Percentiles rank a stretch among this genome's conserved stretches.
phyloP scores from a whole-genome alignment of 768 basidiomycete genomes.

The Inosperma sp. region DNA sequence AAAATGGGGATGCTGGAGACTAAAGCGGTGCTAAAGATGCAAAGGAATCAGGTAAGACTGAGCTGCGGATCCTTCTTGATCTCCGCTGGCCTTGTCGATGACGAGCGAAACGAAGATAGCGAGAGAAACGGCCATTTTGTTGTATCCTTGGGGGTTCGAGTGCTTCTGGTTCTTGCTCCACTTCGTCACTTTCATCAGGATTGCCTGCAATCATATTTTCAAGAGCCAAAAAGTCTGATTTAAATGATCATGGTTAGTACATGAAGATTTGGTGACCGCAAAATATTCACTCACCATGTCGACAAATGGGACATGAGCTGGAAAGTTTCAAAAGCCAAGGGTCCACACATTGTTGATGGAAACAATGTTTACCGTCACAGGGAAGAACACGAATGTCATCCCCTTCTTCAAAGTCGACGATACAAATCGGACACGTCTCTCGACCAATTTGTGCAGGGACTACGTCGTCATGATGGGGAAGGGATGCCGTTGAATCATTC shows the following conservation, averaged over 20 bases:
- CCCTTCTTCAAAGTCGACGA: conserved; percentile 90
- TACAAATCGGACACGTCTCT: conserved; percentile 93
- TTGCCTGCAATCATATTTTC: conserved; percentile 48
- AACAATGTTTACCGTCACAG: conserved; percentile 86
- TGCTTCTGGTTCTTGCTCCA: conserved; percentile 3
- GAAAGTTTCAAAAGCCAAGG: conserved; percentile 91
- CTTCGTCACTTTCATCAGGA: conserved; percentile 20
- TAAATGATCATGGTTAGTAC: background rate
- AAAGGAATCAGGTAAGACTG: conserved; percentile 19
- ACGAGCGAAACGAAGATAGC: conserved; percentile 52
- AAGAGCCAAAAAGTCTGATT: conserved; percentile 54
- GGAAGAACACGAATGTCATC: conserved; percentile 89
- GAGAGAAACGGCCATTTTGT: conserved; percentile 46
- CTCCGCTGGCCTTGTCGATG: conserved; percentile 27
- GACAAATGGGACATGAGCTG: conserved; percentile 86
- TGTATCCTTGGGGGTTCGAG: conserved; percentile 10
- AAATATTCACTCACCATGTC: conserved; percentile 60
- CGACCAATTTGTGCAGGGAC: conserved; percentile 66
- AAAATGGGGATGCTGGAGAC: too few species aligned
- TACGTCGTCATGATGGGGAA: conserved; percentile 32
- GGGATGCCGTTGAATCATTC: background rate
- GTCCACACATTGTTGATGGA: conserved; percentile 88
- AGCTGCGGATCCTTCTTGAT: conserved; percentile 27
- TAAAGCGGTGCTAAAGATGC: too few species aligned
- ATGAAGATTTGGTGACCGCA: background rate